Conservation (phyloP, 2,329 filamentous ascomycete species). For the Hymenoscyphus scutula region DNA sequence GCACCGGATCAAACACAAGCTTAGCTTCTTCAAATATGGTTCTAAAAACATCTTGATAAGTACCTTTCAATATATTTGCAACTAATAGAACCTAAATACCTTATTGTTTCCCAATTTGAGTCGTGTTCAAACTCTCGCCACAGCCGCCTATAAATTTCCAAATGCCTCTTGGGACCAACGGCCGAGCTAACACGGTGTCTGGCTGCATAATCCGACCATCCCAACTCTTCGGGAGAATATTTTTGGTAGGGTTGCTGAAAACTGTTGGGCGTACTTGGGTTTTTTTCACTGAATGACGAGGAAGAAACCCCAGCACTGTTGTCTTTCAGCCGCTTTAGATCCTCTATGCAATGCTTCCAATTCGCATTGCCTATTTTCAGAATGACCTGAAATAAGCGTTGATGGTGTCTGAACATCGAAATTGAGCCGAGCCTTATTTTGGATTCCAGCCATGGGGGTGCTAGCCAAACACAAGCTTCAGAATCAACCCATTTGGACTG, state of each 20-base stretch:
- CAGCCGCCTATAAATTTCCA: background rate
- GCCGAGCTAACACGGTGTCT: no score
- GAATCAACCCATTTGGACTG: background rate
- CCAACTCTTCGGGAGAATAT: no score
- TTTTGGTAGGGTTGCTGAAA: no score
- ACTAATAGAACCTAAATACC: no score
- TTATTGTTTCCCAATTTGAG: background rate
- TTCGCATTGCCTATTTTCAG: background rate
- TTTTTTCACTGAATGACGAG: no score
- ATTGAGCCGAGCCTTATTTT: background rate
- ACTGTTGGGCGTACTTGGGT: no score
- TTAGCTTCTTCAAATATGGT: background rate
- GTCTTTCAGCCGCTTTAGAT: background rate
- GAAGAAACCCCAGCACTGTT: no score
- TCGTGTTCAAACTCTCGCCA: background rate
- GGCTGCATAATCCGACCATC: no score
- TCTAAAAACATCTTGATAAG: background rate
- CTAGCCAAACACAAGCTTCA: background rate
- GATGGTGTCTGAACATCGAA: background rate
- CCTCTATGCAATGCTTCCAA: background rate
- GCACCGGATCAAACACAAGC: background rate
- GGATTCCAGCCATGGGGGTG: background rate
- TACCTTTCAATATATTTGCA: no score
- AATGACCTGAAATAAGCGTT: background rate
- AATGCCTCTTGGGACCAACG: no score